These are phyloP conservation scores for Pluteus cervinus DNA, from an alignment of 768 basidiomycete species.

Conservation along the genomic window DNA sequence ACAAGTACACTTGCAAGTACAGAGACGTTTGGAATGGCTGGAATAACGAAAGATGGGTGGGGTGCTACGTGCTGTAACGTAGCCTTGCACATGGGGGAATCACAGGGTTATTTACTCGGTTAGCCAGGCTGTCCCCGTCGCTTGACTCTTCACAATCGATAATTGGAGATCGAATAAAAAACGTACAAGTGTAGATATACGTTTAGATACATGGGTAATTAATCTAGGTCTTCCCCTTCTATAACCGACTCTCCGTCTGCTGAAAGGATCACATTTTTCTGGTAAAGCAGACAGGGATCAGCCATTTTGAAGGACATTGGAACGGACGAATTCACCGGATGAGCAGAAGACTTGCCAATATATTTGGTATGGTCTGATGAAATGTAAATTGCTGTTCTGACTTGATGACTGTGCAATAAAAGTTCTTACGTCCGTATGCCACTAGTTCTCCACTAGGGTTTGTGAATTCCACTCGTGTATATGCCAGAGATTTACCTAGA, in stretches of 20 bases:
- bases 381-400: constrained; percentile 1
- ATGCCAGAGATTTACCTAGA: constrained; percentile 72
- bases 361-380: constrained; percentile 79
- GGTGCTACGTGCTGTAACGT: too few species aligned
- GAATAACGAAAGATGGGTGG: too few species aligned
- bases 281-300: constrained; percentile 5
- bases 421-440: constrained; percentile 70
- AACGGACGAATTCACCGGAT: constrained; percentile 26
- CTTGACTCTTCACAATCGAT: too few species aligned
- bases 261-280: constrained; percentile 77
- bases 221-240: constrained; percentile 53
- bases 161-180: too few species aligned
- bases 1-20: too few species aligned
- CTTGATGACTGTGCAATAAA: constrained; percentile 3
- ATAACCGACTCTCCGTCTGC: constrained; percentile 69
- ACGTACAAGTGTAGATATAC: too few species aligned
- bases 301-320: constrained; percentile 1
- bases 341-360: constrained; percentile 59
- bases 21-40: neutral
- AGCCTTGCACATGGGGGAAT: too few species aligned
- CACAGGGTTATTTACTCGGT: too few species aligned
- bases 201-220: constrained; percentile 5
- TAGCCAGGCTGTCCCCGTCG: too few species aligned
- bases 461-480: constrained; percentile 75
- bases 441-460: constrained; percentile 59